Evolutionary conservation across 305 asterid species (phyloP), one percentile per base, ranked within the genome.

Genomic region (Stenogyne calaminthoides): DNA sequence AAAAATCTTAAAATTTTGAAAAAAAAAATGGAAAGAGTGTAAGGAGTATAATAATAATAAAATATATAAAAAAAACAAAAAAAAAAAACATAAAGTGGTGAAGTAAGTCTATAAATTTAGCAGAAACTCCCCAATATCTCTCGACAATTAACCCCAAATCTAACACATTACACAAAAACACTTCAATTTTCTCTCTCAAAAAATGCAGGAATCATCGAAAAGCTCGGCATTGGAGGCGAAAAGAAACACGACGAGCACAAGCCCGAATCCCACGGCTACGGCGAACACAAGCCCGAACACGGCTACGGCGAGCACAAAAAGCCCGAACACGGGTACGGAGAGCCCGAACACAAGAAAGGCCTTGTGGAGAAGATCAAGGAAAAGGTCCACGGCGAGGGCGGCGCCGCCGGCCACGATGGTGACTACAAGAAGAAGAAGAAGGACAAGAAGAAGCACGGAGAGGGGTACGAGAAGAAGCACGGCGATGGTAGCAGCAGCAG

Each of bases 151-250:
- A 10, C 22, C 11, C 46, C 11, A 66, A 18, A 34, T 72, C 49
- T 16, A 9, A 16, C 12, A 9, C 32, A 39, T 39, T 18, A 8
- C 8, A 25, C 29, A n/a, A n/a, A 25, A 5, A 19, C 9, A 54
- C 6, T 2, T 14, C n/a, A n/a, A n/a, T n/a, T 14, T 46, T 14
- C 7, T 3, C 14, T 4, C 0, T 32, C 3, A 22, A 9, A 55
- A 79, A 84, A 82, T 86, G 79, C 86, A 11, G 86, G 88, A 34
- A 84, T 84, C 64, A 75, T 84, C 57, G 88, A 84, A 83, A 84
- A 75, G 54, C 74, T 84, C 1, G 84, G 86, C 52, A 66, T 82
- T 77, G 86, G 86, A n/a, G n/a, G 88, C 71, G 69, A 83, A 68
- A 84, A 79, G 42, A 82, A 75, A 36, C 52, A 46, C 52, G 83